Percentiles rank a stretch among this genome's conserved stretches.
Evolutionary conservation across 495 filamentous ascomycete genomes (phyloP).

Genomic region (Rostrohypoxylon terebratum): DNA sequence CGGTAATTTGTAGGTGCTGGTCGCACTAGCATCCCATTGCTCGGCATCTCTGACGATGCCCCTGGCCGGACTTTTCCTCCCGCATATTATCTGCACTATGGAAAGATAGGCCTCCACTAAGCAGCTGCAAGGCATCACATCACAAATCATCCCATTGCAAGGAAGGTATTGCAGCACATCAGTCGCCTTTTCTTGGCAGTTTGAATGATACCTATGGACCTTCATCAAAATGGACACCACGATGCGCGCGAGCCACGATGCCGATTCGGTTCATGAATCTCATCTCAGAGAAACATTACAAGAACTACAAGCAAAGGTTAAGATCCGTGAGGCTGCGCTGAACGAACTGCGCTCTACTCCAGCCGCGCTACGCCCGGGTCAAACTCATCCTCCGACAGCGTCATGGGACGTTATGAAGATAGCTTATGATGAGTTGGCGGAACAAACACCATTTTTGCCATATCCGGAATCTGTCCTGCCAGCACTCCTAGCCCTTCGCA

Average conservation of each 20-base stretch:
- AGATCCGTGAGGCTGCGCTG: constrained; percentile 72
- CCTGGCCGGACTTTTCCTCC: constrained; percentile 16
- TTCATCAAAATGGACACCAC: constrained; percentile 37
- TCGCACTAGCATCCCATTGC: constrained; percentile 25
- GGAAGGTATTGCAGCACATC: neutral
- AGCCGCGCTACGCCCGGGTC: constrained; percentile 29
- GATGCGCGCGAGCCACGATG: constrained; percentile 36
- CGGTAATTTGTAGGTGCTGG: constrained; percentile 35
- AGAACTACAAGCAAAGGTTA: constrained; percentile 72
- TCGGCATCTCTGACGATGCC: constrained; percentile 28
- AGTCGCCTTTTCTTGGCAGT: constrained; percentile 13
- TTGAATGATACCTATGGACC: constrained; percentile 19
- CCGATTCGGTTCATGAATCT: constrained; percentile 53
- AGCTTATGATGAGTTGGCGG: constrained; percentile 71
- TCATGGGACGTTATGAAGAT: constrained; percentile 67
- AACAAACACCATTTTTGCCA: constrained; percentile 72
- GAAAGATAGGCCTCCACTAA: constrained; percentile 21
- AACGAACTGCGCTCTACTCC: constrained; percentile 51
- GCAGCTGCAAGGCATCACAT: constrained; percentile 26
- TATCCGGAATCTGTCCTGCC: constrained; percentile 74
- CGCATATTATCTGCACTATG: constrained; percentile 38
- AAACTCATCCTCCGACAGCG: constrained; percentile 41
- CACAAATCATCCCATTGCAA: constrained; percentile 23
- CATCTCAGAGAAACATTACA: constrained; percentile 73
- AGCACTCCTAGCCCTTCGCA: constrained; percentile 75